Evolutionary conservation across 169 alveolate genomes (phyloP), one percentile per base, ranked within the genome.

Genomic region (Eimeria praecox): DNA sequence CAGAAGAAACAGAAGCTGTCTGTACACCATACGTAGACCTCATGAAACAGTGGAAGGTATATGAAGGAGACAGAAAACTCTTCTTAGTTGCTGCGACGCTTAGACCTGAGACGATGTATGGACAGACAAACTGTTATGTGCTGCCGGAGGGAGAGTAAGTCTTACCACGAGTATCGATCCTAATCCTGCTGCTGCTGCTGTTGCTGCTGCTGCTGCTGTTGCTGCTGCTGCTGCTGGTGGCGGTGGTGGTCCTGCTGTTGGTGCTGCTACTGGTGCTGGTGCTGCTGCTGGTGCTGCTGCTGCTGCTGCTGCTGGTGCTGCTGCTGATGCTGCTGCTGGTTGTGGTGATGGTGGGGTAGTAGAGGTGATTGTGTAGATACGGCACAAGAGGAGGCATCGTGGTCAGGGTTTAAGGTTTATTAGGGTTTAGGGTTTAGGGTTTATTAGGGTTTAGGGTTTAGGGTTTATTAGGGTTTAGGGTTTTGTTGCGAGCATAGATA

Each of bases 51-150:
- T n/a, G 95, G 33, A 93, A 90, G 52, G 33, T n/a, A 42, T 35
- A 52, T 18, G 64, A 66, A 4, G 24, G 35, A 22, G 6, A 40
- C 59, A 98, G 97, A 73, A 88, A 97, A 12, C 98, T 99, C 14
- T 99, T 95, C 97, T 97, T 99, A 88, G 99, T 99, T 30, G 99
- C 99, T 14, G 99, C 99, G 4, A 99, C 99, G 2, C 97, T 99
- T 95, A 98, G 99, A 96, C 99, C 99, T 35, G 99, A 99, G 97
- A 99, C 99, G 83, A 99, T 99, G 99, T 99, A 99, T 97, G 99
- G 99, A 2, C 99, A 99, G 97, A 99, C 99, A 38, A 99, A 99
- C 98, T 98, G 99, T 95, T 99, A 98, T 95, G 99, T 99, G 44
- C 97, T 99, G 22, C 99, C 99, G 0, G 98, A 98, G 66, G 99